Evolutionary conservation across 306 rosid genomes (phyloP), one percentile per base, ranked within the genome.

Genomic region (Arachis stenosperma): DNA sequence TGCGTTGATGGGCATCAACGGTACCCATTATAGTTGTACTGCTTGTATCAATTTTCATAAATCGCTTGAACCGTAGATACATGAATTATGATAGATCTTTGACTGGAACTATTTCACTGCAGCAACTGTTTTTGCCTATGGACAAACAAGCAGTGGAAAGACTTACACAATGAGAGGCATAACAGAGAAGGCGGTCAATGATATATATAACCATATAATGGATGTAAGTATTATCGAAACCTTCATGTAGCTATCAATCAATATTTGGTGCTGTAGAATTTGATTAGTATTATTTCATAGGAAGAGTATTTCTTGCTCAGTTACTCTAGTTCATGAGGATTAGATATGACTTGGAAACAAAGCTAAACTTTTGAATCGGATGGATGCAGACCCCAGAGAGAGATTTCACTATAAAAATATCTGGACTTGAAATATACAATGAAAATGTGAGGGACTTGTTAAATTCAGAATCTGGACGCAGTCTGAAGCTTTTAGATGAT

Each of bases 131-230:
- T 95, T 95, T 73, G 98, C 99, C 6, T 95, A 95, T 77, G 99
- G 99, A 79, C 99, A 95, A 87, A 95, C 99, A 33, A 95, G 99
- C 85, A 95, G 99, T 74, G 99, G 99, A 51, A 95, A 95, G 86
- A 95, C 99, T 17, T 95, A 85, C 69, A 95, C 99, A 39, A 95
- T 95, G 99, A 86, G 98, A 81, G 99, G 99, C 76, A 90, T 95
- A 65, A 95, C 99, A 59, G 99, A 95, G 85, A 95, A 90, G 79
- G 99, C 99, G 13, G 99, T 95, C 70, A 65, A 86, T 71, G 99
- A 95, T 86, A 92, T 95, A 70, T 92, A 92, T 62, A 73, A 80
- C 42, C 99, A 95, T 86, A 95, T 95, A 65, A 70, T 86, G 78
- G 90, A 87, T 71, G 99, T 92, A 83, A 88, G 87, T 48, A 73